phyloP scores from a whole-genome alignment of 78 protist genomes.

The Creolimax fragrantissima region DNA sequence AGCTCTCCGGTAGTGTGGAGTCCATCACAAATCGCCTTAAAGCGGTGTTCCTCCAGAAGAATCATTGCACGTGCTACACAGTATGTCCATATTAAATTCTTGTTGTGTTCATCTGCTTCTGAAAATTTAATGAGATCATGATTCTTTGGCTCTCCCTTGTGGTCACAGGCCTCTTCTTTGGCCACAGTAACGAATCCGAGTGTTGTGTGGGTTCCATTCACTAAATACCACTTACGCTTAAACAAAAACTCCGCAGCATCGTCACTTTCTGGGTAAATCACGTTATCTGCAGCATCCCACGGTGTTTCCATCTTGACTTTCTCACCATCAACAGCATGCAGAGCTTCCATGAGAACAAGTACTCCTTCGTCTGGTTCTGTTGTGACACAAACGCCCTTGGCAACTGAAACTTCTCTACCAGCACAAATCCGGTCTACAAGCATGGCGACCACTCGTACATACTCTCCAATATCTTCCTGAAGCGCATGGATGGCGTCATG shows the following conservation, averaged over 20 bases:
- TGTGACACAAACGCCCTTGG: background rate
- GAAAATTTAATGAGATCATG: background rate
- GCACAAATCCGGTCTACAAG: background rate
- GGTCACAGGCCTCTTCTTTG: background rate
- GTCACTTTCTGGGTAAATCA: background rate
- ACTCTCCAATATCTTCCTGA: background rate
- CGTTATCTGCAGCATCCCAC: background rate
- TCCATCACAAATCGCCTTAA: background rate
- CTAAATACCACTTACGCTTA: background rate
- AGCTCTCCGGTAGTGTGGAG: background rate
- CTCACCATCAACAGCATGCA: background rate
- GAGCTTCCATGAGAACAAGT: background rate
- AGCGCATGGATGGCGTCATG: background rate
- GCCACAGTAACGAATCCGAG: background rate
- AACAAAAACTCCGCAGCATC: background rate
- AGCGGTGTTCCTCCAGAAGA: background rate
- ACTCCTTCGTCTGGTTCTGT: background rate
- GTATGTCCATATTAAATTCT: background rate
- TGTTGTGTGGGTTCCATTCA: background rate
- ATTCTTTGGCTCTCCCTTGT: background rate
- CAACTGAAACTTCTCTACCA: background rate
- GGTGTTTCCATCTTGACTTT: background rate
- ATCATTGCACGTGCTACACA: background rate
- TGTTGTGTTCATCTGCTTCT: background rate
- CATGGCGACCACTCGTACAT: background rate